Conservation (phyloP, 2,329 filamentous ascomycete genomes). For the Trichocomaceae sp. region DNA sequence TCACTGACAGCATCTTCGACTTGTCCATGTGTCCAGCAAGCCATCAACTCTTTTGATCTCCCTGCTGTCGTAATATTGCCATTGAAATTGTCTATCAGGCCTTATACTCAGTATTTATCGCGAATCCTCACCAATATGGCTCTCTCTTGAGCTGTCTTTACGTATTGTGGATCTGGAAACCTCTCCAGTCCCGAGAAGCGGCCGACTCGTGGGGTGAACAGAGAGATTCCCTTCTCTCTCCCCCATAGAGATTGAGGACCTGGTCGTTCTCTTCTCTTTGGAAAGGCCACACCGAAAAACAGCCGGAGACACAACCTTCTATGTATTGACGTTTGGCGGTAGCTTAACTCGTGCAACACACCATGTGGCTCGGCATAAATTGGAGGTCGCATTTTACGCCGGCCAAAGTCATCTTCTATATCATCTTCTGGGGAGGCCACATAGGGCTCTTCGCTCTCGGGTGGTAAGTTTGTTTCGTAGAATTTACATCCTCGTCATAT, state of each 20-base stretch:
- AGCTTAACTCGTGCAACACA: conserved; percentile 1
- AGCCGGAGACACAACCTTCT: background rate
- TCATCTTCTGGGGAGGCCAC: conserved; percentile 75
- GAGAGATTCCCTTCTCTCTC: background rate
- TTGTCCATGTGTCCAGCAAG: background rate
- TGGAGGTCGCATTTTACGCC: conserved; percentile 56
- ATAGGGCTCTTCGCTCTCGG: conserved; percentile 72
- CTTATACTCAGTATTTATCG: background rate
- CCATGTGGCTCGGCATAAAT: conserved; percentile 37
- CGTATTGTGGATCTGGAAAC: background rate
- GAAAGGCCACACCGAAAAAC: background rate
- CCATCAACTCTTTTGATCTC: background rate
- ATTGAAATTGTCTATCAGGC: background rate
- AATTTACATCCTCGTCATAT: background rate
- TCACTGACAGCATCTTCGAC: background rate
- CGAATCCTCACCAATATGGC: background rate
- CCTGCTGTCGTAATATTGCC: background rate
- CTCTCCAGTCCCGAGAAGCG: background rate
- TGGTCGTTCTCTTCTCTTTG: background rate
- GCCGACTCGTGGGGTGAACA: background rate
- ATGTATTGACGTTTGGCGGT: conserved; percentile 18
- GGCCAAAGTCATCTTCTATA: conserved; percentile 69
- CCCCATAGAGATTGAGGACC: conserved; percentile 3
- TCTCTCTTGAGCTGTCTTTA: background rate
- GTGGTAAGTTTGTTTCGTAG: conserved; percentile 57